Base-by-base conservation (phyloP, 164 flowering plant genomes). In the Sextonia rubra region DNA sequence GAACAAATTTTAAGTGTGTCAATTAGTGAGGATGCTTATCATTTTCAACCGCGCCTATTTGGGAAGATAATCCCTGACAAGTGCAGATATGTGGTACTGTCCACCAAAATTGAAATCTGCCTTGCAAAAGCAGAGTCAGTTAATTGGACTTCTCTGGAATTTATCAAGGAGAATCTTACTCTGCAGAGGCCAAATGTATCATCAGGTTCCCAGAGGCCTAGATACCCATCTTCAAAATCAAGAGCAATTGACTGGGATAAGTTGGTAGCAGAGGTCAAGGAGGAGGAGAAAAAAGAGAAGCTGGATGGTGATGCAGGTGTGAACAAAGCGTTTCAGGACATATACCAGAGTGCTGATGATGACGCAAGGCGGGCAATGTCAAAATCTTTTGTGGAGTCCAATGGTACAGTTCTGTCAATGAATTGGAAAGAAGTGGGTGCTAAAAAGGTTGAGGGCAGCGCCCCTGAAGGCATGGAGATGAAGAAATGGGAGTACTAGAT, bases 211-310 rank as follows among this genome's bases (percentile, higher is more conserved):
- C 75, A 72, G 49, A 82, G 84, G 70, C 94, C 94, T 0, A 14
- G 81, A 26, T 92, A 90, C 73, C 97, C 95, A 29, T 85, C 93
- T 30, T 88, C 96, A 47, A 89, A 85, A 74, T 70, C 84, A 60
- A 85, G 60, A 71, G 71, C 71, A 52, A 82, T 79, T 20, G 96
- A 96, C 77, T 96, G 99, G 99, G 98, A 96, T 73, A 89, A 90
- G 82, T 75, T 96, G 71, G 99, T 89, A 88, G 97, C 99, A 49
- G 70, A 89, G 88, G 89, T 93, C 71, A 96, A 93, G 79, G 89
- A 90, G 77, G 97, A 96, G 97, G 99, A 96, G 79, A 93, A 96
- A 74, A 95, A 91, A 3, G 99, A 96, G 80, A 93, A 96, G 81
- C 82, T 96, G 12, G 99, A 96, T 73, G 99, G 98, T 12, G 99